Conservation (phyloP, 2,329 filamentous ascomycete species). For the Cladosporium sp. region DNA sequence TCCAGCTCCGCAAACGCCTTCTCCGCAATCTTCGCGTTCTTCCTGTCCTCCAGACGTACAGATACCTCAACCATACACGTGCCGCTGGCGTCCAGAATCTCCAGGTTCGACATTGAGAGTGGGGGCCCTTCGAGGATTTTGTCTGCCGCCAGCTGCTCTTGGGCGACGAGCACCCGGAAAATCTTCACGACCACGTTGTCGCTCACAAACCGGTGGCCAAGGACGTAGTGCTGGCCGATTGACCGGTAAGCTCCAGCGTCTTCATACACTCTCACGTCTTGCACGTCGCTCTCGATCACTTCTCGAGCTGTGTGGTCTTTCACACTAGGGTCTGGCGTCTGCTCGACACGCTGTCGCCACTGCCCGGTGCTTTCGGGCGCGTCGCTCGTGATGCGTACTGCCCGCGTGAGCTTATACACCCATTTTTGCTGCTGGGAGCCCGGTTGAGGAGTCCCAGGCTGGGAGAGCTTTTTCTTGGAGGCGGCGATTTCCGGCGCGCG, state of each 20-base stretch:
- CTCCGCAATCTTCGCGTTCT: constrained; percentile 49
- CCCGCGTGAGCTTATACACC: constrained; percentile 19
- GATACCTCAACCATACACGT: constrained; percentile 53
- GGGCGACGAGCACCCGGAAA: constrained; percentile 44
- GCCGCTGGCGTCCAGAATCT: constrained; percentile 50
- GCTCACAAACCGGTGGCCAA: constrained; percentile 53
- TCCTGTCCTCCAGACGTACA: constrained; percentile 51
- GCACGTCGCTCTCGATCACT: constrained; percentile 43
- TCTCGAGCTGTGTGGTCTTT: constrained; percentile 49
- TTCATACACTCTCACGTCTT: constrained; percentile 37
- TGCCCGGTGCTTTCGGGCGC: constrained; percentile 9
- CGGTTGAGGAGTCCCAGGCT: neutral
- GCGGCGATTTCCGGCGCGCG: constrained; percentile 12
- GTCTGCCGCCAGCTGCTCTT: neutral
- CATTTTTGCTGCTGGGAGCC: constrained; percentile 14
- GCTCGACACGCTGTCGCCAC: constrained; percentile 23
- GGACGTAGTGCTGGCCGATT: constrained; percentile 48
- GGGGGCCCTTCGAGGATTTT: constrained; percentile 33
- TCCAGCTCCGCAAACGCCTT: constrained; percentile 48
- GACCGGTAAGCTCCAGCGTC: constrained; percentile 19
- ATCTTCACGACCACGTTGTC: constrained; percentile 53
- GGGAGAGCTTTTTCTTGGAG: constrained; percentile 17
- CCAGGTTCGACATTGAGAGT: constrained; percentile 36
- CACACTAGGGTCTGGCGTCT: constrained; percentile 43
- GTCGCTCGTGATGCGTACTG: constrained; percentile 10